Base-by-base conservation (phyloP, 257 asterid genomes). In the Linaria vulgaris region DNA sequence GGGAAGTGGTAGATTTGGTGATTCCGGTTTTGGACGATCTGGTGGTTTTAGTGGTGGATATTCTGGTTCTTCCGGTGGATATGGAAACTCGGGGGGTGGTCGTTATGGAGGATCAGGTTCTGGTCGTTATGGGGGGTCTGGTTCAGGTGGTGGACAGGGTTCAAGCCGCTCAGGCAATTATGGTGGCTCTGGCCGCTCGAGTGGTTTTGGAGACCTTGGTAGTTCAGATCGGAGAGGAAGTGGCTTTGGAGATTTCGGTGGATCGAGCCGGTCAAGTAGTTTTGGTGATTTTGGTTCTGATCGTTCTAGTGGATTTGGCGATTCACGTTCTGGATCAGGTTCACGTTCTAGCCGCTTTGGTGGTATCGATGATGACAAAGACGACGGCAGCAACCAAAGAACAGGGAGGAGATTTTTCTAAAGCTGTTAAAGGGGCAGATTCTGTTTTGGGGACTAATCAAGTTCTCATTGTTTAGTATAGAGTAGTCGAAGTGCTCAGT, bases 1-100 rank as follows among this genome's bases (percentile, higher is more conserved):
- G 57, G 80, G 82, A 39, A 70, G 85, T 65, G 87, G 94, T 19
- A 78, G 87, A 22, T 74, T 70, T 63, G 85, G 90, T 56, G 87
- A 69, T 60, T 84, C 82, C 15, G 84, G 87, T 16, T 73, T 69
- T 67, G 95, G 92, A 13, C 82, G 84, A 6, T 76, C 79, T 68
- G 82, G 92, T 66, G 84, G 86, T 9, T 83, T 24, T 77, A 82
- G 91, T 63, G 74, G 57, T 61, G 67, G 67, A 22, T 17, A 37
- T 10, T 12, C 24, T 27, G 61, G 27, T 48, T 47, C 31, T 20
- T 47, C 21, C 7, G 62, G 62, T 61, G 75, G 61, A 31, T 67
- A 52, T 46, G 70, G 53, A 39, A 54, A 69, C 56, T 43, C 73
- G 22, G 56, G 65, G 27, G 67, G 61, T 22, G 75, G 75, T 67